These are phyloP conservation scores for Colletotrichum sp. DNA, from an alignment of 2,329 filamentous ascomycete genomes.

Conservation along the genomic window DNA sequence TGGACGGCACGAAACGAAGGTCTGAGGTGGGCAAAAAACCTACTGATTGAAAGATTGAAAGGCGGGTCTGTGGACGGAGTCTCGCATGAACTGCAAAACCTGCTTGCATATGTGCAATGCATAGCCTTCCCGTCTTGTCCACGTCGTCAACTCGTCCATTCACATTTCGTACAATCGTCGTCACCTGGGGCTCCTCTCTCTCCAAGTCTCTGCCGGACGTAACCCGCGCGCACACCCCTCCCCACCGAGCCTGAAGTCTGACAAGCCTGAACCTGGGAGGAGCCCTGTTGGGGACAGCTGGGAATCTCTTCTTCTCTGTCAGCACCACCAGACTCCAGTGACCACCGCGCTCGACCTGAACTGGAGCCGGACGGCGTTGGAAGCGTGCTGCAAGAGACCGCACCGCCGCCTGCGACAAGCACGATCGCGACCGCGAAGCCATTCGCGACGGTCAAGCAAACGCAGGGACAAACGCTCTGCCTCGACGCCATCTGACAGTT, in stretches of 20 bases:
- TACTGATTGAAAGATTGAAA: background rate
- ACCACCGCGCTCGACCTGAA: background rate
- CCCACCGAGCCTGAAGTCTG: slow-evolving; percentile 1
- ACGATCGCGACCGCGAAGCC: background rate
- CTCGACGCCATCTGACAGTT: slow-evolving; percentile 5
- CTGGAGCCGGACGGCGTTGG: background rate
- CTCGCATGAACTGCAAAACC: slow-evolving; percentile 23
- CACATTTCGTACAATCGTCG: slow-evolving; percentile 17
- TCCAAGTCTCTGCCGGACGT: slow-evolving; percentile 7
- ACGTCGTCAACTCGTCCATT: slow-evolving; percentile 2
- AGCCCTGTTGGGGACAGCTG: background rate
- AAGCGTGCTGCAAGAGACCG: background rate
- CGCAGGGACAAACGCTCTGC: slow-evolving; percentile 16
- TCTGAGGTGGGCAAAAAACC: background rate
- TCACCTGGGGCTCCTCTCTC: slow-evolving; percentile 2
- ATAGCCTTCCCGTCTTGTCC: slow-evolving; percentile 14
- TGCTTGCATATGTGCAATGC: slow-evolving; percentile 21
- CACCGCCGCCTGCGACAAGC: background rate
- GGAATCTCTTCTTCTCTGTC: background rate
- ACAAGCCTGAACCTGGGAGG: slow-evolving; percentile 13
- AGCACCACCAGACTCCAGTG: background rate
- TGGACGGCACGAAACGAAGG: background rate
- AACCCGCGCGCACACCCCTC: slow-evolving; percentile 1
- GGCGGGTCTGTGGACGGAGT: background rate
- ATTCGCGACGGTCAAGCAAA: slow-evolving; percentile 4